Percentiles rank a stretch among this genome's conserved stretches.
phyloP scores from a whole-genome alignment of 177 flowering plant species.

The Vitis hybrid region DNA sequence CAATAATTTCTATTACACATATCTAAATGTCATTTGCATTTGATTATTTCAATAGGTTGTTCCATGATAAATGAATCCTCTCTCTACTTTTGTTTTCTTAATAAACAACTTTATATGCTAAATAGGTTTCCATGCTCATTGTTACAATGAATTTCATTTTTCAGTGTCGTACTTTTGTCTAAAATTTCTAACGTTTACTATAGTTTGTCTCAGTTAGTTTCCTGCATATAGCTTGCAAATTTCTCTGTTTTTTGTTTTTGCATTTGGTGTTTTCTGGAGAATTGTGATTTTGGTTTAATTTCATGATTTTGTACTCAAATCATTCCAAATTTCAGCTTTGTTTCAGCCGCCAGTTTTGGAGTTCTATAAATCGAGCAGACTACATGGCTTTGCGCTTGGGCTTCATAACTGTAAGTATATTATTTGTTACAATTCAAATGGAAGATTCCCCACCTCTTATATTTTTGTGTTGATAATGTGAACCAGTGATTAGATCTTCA shows the following conservation, averaged over 20 bases:
- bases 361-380: constrained; percentile 73
- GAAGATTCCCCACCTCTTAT: neutral
- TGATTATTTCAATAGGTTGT: neutral
- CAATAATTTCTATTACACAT: neutral
- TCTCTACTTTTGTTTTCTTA: neutral
- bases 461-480: neutral
- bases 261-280: neutral
- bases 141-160: too few relatives aligned
- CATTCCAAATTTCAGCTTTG: constrained; percentile 61
- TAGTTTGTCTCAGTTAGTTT: neutral
- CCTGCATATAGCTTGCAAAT: too few relatives aligned
- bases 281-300: neutral
- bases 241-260: neutral
- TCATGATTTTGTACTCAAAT: neutral
- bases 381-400: constrained; percentile 84
- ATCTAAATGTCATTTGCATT: neutral
- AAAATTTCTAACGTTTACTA: neutral
- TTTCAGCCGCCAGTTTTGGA: constrained; percentile 87
- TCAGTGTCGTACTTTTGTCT: too few relatives aligned
- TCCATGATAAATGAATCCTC: neutral
- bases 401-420: constrained; percentile 64
- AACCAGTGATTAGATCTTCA: neutral
- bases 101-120: neutral
- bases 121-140: neutral
- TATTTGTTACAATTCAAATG: neutral